A percentile compares a stretch with the other conserved stretches of the same genome.
phyloP scores from a whole-genome alignment of 768 basidiomycete species.

The Russula vinacea region DNA sequence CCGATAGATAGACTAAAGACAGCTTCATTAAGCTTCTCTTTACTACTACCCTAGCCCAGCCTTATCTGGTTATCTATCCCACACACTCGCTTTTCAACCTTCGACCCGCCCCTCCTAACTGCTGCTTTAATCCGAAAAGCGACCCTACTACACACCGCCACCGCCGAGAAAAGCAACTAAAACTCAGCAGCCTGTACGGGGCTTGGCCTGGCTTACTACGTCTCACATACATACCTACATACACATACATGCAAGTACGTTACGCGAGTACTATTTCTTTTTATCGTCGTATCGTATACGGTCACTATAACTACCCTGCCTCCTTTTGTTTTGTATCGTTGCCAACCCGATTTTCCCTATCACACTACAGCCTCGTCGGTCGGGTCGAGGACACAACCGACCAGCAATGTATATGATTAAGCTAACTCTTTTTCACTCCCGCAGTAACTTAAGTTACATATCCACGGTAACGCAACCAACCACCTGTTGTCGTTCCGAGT shows the following conservation, averaged over 20 bases:
- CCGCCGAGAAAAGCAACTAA: not conserved
- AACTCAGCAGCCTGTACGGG: not conserved
- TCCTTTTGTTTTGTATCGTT: constrained; percentile 25
- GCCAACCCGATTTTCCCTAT: constrained; percentile 6
- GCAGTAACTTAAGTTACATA: too few species aligned
- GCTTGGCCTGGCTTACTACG: not conserved
- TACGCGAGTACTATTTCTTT: not conserved
- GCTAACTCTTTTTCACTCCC: too few species aligned
- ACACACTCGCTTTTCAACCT: constrained; percentile 7
- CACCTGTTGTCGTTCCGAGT: too few species aligned
- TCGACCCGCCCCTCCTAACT: not conserved
- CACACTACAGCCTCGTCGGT: not conserved
- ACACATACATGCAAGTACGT: too few species aligned
- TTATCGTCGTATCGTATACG: not conserved
- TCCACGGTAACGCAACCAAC: too few species aligned
- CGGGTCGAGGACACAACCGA: not conserved
- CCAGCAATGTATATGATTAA: constrained; percentile 2
- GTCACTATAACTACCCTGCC: constrained; percentile 26
- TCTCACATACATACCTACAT: not conserved
- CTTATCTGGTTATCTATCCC: constrained; percentile 6
- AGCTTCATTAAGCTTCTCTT: too few species aligned
- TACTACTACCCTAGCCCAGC: not conserved
- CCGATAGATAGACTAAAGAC: constrained; percentile 9
- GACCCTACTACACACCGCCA: not conserved
- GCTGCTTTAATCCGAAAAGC: constrained; percentile 13